Base-by-base conservation (phyloP, 208 protist genomes). In the Trypanosomatidae sp. region DNA sequence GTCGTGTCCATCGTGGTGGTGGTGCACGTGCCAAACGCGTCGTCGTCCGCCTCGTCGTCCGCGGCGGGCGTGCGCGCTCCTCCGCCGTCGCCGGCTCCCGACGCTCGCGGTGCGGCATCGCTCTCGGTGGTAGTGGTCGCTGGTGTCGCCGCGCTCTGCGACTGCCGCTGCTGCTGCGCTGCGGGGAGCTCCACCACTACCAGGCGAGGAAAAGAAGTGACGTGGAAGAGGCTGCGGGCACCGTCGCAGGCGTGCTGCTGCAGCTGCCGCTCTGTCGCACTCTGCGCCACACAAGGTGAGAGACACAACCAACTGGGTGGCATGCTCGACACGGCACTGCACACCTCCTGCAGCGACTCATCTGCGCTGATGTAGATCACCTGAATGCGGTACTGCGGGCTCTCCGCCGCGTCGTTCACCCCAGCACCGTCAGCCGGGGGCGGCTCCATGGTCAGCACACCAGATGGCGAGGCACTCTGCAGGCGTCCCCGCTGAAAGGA, bases 331-430 rank as follows among this genome's bases (percentile, higher is more conserved):
- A 89, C 73, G 9, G 81, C 72, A 0, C 49, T 41, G 28, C 69
- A 60, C 30, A 90, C 78, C 44, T 73, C 82, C 13, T 72, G 56
- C 15, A 80, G 46, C 6, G 80, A 75, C 33, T 83, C 78, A 62
- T 94, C 89, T 0, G 80, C 79, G 69, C 83, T 88, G 49, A 94
- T 43, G 73, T 90, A 94, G n/a, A 94, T 41, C 15, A 91, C 83
- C 39, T 86, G 82, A 46, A 91, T 80, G 33, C 66, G 72, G 5
- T 52, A 47, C 0, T 19, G 52, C 22, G 73, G 62, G 15, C 9
- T 17, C 39, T 4, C 59, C n/a, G n/a, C n/a, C n/a, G n/a, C n/a
- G n/a, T n/a, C n/a, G n/a, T n/a, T n/a, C n/a, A n/a, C n/a, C n/a
- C n/a, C n/a, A n/a, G n/a, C n/a, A n/a, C n/a, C n/a, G n/a, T n/a